These are phyloP conservation scores for Neoscytalidium dimidiatum DNA, from an alignment of 2,329 filamentous ascomycete genomes.

Conservation along the genomic window DNA sequence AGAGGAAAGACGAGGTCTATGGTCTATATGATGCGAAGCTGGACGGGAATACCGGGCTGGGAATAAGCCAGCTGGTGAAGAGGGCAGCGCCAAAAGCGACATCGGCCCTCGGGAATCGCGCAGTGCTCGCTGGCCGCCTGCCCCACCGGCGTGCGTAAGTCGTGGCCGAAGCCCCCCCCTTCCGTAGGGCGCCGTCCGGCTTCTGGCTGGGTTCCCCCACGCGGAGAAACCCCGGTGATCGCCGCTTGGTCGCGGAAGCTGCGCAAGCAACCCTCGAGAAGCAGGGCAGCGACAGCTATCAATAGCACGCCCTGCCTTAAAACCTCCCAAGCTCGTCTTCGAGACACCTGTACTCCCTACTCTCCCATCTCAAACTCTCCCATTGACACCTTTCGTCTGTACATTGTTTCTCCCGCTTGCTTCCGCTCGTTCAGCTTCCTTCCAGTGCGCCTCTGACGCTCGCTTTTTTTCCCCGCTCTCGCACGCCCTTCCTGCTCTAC, in stretches of 20 bases:
- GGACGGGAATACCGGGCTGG: background rate
- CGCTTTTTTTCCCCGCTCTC: background rate
- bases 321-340: background rate
- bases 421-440: slow-evolving; percentile 3
- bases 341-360: background rate
- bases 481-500: background rate
- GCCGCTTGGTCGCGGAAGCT: slow-evolving; percentile 14
- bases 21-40: background rate
- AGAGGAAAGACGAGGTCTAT: background rate
- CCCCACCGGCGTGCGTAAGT: slow-evolving; percentile 4
- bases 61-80: slow-evolving; percentile 7
- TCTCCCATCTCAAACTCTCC: background rate
- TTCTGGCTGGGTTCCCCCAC: background rate
- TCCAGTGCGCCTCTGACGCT: background rate
- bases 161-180: slow-evolving; percentile 11
- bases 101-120: slow-evolving; percentile 11
- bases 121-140: background rate
- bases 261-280: background rate
- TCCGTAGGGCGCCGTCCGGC: background rate
- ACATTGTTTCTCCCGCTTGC: background rate
- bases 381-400: background rate
- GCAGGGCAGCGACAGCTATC: background rate
- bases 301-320: slow-evolving; percentile 15
- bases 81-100: background rate
- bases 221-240: slow-evolving; percentile 13